Base-by-base conservation (phyloP, 805 yeast genomes). In the Candida chilensis region DNA sequence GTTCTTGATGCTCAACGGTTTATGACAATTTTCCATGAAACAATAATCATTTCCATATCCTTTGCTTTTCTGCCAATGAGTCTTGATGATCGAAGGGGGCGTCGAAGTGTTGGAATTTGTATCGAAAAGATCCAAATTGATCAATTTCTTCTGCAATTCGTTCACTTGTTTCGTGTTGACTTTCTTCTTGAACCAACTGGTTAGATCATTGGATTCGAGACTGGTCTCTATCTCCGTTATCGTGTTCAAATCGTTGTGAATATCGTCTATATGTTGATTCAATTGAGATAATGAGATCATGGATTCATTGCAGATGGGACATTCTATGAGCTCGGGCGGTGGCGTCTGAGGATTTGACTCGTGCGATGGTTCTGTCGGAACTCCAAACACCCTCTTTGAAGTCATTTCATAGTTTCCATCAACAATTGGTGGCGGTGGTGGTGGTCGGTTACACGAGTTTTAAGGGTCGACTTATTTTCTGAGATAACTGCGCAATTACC, bases 201-300 rank as follows among this genome's bases (percentile, higher is more conserved):
- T 53, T 24, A 66, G 48, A 34, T 57, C 57, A 12, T 54, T 57
- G 19, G 60, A 20, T 48, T 45, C 13, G 33, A 30, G 17, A 32
- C 45, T 21, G 31, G 37, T 24, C 27, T 35, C 20, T 22, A 24
- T 16, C 28, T 14, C 16, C 25, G 2, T 34, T n/a, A 8, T 32
- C 31, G 24, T 32, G 18, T 44, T 51, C 20, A 37, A 54, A 22
- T 55, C 53, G 1, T 60, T 54, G 47, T 85, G 95, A 6, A 52
- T 69, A 34, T 70, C 79, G 47, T 86, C 95, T 17, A 85, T 52
- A 50, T 85, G 95, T 27, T 63, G 60, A 47, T 82, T 82, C 33
- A 84, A 56, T 36, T 71, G 78, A 11, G 40, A 30, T 24, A 78
- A 48, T 5, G 69, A 64, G 5, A 71, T 51, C 78, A 80, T 74